A percentile compares a stretch with the other conserved stretches of the same genome.
These are phyloP conservation scores for Aureobasidium vineae DNA, from an alignment of 2,329 filamentous ascomycete species.

Conservation along the genomic window DNA sequence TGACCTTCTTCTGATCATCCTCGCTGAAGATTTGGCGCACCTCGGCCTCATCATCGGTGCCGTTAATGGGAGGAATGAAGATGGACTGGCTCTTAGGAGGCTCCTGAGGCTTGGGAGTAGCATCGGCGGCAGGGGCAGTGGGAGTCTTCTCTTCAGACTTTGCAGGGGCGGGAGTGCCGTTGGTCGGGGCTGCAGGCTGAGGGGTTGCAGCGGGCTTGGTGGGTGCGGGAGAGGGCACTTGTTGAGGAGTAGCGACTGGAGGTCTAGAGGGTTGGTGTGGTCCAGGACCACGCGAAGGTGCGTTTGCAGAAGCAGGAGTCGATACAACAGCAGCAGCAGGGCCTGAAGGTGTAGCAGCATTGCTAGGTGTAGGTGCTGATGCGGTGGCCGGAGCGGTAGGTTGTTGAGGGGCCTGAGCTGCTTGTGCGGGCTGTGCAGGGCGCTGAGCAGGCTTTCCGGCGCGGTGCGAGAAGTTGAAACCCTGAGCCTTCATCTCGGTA, in stretches of 20 bases:
- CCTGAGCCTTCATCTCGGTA: conserved; percentile 97
- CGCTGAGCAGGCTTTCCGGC: conserved; percentile 65
- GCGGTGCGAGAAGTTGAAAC: conserved; percentile 98
- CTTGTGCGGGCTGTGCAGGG: conserved; percentile 40
- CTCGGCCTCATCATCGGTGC: conserved; percentile 67
- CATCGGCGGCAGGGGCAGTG: conserved; percentile 52
- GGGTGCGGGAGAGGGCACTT: conserved; percentile 26
- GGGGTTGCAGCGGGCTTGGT: conserved; percentile 28
- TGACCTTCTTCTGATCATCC: conserved; percentile 78
- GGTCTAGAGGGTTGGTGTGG: conserved; percentile 25
- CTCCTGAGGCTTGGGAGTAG: conserved; percentile 36
- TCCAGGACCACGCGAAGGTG: conserved; percentile 32
- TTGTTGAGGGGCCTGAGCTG: conserved; percentile 38
- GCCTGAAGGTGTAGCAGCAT: conserved; percentile 41
- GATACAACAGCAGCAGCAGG: conserved; percentile 30
- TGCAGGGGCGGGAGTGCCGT: conserved; percentile 25
- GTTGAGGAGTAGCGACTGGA: conserved; percentile 21
- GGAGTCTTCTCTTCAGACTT: conserved; percentile 34
- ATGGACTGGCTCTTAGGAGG: conserved; percentile 70
- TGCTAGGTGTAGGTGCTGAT: conserved; percentile 41
- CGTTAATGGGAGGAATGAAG: conserved; percentile 65
- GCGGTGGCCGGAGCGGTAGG: conserved; percentile 42
- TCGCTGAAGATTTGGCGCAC: conserved; percentile 73
- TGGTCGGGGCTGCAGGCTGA: conserved; percentile 26
- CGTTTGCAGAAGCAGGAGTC: conserved; percentile 41